phyloP scores from a whole-genome alignment of 331 rosid genomes.

The Pyracantha coccinea region DNA sequence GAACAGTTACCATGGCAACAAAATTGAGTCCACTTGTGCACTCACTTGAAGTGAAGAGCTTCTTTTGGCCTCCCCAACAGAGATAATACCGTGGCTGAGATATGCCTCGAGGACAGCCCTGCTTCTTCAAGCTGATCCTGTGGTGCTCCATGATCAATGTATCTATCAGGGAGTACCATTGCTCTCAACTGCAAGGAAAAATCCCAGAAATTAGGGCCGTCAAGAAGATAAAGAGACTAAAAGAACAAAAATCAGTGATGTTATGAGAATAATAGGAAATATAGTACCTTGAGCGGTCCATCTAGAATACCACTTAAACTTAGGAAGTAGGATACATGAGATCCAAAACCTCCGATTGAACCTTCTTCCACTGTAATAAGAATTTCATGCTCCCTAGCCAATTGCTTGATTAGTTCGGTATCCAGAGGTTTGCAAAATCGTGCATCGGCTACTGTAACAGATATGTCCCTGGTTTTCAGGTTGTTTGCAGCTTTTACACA shows the following conservation, averaged over 20 bases:
- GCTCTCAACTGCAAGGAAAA: conserved; percentile 64
- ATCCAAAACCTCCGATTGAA: conserved; percentile 89
- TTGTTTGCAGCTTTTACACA: conserved; percentile 52
- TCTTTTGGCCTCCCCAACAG: conserved; percentile 73
- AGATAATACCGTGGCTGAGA: conserved; percentile 60
- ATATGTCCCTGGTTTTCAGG: conserved; percentile 41
- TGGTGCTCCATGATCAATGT: conserved; percentile 82
- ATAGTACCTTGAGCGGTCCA: conserved; percentile 66
- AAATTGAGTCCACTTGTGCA: conserved; percentile 7
- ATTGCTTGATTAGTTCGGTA: conserved; percentile 40
- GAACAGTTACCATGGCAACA: conserved; percentile 15
- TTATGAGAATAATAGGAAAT: not conserved
- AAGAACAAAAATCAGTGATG: not conserved
- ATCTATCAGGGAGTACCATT: conserved; percentile 89
- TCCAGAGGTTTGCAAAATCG: conserved; percentile 92
- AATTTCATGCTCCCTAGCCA: conserved; percentile 69
- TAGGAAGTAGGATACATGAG: conserved; percentile 77
- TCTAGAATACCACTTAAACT: conserved; percentile 66
- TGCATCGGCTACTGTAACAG: conserved; percentile 80
- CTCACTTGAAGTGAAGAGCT: conserved; percentile 40
- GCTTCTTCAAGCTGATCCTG: conserved; percentile 65
- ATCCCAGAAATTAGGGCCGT: not conserved
- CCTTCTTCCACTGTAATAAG: conserved; percentile 82
- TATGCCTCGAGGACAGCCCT: conserved; percentile 80
- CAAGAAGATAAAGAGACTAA: too few relatives aligned